A percentile compares a stretch with the other conserved stretches of the same genome.
phyloP scores from a whole-genome alignment of 2,329 filamentous ascomycete species.

The Hymenoscyphus albidus region DNA sequence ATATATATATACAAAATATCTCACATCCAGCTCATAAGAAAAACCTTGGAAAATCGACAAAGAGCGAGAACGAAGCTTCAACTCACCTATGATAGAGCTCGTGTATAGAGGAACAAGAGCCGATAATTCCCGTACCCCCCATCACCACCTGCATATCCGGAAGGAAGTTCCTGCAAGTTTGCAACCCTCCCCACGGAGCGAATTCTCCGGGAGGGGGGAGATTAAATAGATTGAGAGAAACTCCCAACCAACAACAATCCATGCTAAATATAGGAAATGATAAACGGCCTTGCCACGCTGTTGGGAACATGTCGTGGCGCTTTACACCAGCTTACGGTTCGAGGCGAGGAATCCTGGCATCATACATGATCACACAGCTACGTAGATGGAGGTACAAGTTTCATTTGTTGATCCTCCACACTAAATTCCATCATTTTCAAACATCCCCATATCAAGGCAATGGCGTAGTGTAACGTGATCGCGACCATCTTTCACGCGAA shows the following conservation, averaged over 20 bases:
- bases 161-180: not conserved
- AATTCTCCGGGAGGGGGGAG: not conserved
- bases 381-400: no score
- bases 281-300: conserved; percentile 2
- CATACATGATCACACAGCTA: not conserved
- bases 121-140: not conserved
- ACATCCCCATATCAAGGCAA: not conserved
- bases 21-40: not conserved
- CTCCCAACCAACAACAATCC: not conserved
- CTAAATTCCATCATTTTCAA: not conserved
- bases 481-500: not conserved
- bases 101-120: not conserved
- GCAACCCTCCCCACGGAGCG: not conserved
- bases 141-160: not conserved
- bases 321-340: not conserved
- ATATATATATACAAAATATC: not conserved
- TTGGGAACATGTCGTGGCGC: not conserved
- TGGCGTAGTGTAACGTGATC: not conserved
- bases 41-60: not conserved
- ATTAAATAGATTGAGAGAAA: not conserved
- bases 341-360: not conserved
- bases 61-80: not conserved
- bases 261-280: not conserved
- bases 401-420: not conserved
- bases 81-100: not conserved